A percentile compares a stretch with the other conserved stretches of the same genome.
Conservation (phyloP, 2,329 filamentous ascomycete genomes). For the Fonsecaea pedrosoi region DNA sequence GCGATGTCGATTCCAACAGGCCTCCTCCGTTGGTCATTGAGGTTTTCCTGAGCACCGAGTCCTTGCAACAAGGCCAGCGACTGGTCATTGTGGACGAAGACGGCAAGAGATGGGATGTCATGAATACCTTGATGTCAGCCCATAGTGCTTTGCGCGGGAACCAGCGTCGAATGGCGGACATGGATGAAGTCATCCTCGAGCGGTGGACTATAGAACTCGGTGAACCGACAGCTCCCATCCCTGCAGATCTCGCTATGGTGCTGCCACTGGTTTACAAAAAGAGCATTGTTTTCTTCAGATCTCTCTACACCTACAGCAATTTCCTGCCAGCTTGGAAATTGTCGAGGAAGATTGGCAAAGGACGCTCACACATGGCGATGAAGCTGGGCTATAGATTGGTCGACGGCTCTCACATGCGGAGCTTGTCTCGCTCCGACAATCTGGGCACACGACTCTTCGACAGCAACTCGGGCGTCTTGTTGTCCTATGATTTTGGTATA, state of each 20-base stretch:
- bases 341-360: slow-evolving; percentile 74
- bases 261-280: slow-evolving; percentile 96
- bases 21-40: slow-evolving; percentile 89
- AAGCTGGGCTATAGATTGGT: slow-evolving; percentile 81
- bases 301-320: slow-evolving; percentile 80
- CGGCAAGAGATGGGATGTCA: slow-evolving; percentile 91
- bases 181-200: slow-evolving; percentile 82
- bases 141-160: slow-evolving; percentile 44
- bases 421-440: slow-evolving; percentile 67
- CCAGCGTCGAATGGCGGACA: slow-evolving; percentile 47
- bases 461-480: slow-evolving; percentile 67
- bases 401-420: slow-evolving; percentile 61
- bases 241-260: slow-evolving; percentile 60
- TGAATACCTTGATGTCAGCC: slow-evolving; percentile 71
- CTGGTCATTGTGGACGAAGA: slow-evolving; percentile 86
- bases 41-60: slow-evolving; percentile 81
- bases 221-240: slow-evolving; percentile 56
- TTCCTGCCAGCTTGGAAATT: slow-evolving; percentile 88
- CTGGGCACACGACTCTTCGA: slow-evolving; percentile 74
- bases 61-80: slow-evolving; percentile 81
- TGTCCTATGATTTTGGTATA: slow-evolving; percentile 79
- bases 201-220: slow-evolving; percentile 88
- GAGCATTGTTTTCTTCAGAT: slow-evolving; percentile 91
- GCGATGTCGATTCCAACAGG: slow-evolving; percentile 75
- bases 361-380: slow-evolving; percentile 67